Evolutionary conservation across 805 yeast genomes (phyloP).

Genomic region (Brettanomyces sp.): DNA sequence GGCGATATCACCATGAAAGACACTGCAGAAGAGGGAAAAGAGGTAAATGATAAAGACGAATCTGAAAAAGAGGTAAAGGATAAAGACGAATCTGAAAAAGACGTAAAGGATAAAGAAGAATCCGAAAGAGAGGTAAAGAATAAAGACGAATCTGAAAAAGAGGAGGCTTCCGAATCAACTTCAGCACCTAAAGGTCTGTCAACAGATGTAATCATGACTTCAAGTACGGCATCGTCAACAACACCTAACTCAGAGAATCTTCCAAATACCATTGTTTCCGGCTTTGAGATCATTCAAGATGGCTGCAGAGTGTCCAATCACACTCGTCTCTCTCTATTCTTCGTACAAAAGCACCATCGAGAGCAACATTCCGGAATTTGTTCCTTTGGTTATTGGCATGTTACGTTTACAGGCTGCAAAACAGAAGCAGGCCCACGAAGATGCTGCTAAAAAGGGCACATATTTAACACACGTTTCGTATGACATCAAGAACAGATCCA

Average conservation of each 20-base stretch:
- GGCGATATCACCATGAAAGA: too few species aligned
- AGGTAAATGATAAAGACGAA: not conserved
- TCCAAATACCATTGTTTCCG: slow-evolving; percentile 44
- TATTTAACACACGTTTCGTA: slow-evolving; percentile 67
- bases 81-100: not conserved
- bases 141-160: not conserved
- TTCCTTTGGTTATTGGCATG: slow-evolving; percentile 73
- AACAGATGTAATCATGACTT: not conserved
- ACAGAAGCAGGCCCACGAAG: slow-evolving; percentile 58
- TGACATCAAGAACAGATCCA: slow-evolving; percentile 54
- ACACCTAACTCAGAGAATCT: slow-evolving; percentile 26
- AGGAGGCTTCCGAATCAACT: too few species aligned
- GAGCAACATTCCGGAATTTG: slow-evolving; percentile 61
- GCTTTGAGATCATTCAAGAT: slow-evolving; percentile 84
- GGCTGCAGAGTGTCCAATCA: slow-evolving; percentile 92
- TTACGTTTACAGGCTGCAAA: slow-evolving; percentile 73
- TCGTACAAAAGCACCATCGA: slow-evolving; percentile 72
- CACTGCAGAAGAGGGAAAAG: not conserved
- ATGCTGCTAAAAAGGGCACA: slow-evolving; percentile 46
- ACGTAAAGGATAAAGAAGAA: too few species aligned
- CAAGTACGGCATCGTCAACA: not conserved
- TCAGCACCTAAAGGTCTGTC: not conserved
- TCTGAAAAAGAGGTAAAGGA: not conserved
- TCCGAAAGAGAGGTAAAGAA: not conserved
- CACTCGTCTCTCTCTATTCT: slow-evolving; percentile 86